Evolutionary conservation across 192 early-diverging fungal species (phyloP), one percentile per base, ranked within the genome.

Genomic region (Coemansia sp.): DNA sequence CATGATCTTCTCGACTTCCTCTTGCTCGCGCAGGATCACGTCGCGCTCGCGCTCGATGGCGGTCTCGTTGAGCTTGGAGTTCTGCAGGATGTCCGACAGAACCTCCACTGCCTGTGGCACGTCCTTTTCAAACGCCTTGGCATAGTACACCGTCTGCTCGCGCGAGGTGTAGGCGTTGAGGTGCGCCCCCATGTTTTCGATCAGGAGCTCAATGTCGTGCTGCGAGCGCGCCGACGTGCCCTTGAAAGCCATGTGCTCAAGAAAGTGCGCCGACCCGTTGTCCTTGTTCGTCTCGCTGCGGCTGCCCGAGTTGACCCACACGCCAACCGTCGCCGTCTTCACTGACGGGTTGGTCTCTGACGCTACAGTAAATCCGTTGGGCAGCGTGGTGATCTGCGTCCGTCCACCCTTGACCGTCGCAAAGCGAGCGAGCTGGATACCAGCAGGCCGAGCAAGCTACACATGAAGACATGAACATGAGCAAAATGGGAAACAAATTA

Each of bases 161-260:
- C 97, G 91, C 28, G 97, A 98, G 37, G 97, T 99, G 84, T 99
- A 99, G 55, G 97, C 97, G 84, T 98, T 98, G 74, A 99, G 84
- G 80, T 98, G 95, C 46, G 93, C 95, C 55, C 97, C 97, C 88
- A 99, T 95, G 89, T 97, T 97, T 82, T 99, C 97, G 66, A 99
- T 96, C 77, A 91, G 89, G 44, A 95, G 87, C 86, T 98, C 96
- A 38, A 98, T 85, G 76, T 97, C 91, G 67, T 90, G 84, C 84
- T 98, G 96, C 42, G 88, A 88, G 66, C 96, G 91, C 60, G 87
- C 72, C 59, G 88, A 89, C 30, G 96, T 98, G 62, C 96, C 96
- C 75, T 99, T 99, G 89, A 97, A 99, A 14, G 96, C 92, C 96
- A 99, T 98, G 84, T 99, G 97, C 80, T 99, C 97, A 62, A 99